phyloP scores from a whole-genome alignment of 768 basidiomycete species.

The Lentinula sp. region DNA sequence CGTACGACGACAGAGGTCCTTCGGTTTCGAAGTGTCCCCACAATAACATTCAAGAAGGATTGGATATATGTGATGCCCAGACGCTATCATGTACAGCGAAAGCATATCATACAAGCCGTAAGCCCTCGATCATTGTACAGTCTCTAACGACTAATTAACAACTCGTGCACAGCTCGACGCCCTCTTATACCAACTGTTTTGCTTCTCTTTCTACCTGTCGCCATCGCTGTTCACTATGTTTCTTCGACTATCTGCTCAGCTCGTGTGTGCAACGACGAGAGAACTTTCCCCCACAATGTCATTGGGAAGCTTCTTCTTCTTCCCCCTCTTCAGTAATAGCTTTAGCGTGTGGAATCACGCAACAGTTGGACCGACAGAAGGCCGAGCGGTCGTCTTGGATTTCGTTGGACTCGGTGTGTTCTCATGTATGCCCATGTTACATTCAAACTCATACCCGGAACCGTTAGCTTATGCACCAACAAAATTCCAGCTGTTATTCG shows the following conservation, averaged over 20 bases:
- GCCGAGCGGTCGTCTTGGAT: constrained; percentile 65
- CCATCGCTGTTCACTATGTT: constrained; percentile 56
- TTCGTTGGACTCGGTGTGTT: constrained; percentile 72
- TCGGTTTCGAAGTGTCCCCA: neutral
- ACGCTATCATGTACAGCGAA: constrained; percentile 60
- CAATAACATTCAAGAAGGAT: neutral
- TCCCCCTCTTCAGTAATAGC: constrained; percentile 53
- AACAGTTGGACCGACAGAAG: constrained; percentile 43
- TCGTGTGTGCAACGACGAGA: constrained; percentile 60
- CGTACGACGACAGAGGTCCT: neutral
- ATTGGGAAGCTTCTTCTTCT: constrained; percentile 61
- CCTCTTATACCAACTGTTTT: constrained; percentile 67
- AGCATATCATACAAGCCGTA: constrained; percentile 66
- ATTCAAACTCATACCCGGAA: neutral
- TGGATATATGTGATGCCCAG: constrained; percentile 41
- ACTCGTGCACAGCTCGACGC: constrained; percentile 50
- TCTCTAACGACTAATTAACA: constrained; percentile 6
- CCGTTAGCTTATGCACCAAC: constrained; percentile 53
- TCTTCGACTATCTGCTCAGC: constrained; percentile 53
- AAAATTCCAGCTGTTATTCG: constrained; percentile 53
- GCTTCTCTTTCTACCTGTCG: constrained; percentile 72
- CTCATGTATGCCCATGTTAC: neutral
- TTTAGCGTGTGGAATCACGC: constrained; percentile 60
- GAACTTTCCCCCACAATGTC: constrained; percentile 60
- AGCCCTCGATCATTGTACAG: constrained; percentile 17